Evolutionary conservation across 2,329 filamentous ascomycete genomes (phyloP).

Genomic region (Aureobasidium sp.): DNA sequence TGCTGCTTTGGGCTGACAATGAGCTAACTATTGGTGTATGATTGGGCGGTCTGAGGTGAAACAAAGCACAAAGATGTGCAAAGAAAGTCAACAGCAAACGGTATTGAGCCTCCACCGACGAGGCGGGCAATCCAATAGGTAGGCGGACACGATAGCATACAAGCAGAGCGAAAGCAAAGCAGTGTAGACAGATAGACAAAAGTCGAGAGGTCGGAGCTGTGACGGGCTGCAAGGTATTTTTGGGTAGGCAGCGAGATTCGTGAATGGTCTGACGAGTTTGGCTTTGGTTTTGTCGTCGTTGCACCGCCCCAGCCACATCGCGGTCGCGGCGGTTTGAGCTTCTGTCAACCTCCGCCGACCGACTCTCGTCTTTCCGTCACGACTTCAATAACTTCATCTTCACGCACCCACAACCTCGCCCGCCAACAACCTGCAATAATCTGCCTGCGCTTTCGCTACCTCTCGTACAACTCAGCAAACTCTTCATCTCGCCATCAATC

Average conservation of each 20-base stretch:
- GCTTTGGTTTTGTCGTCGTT: not conserved
- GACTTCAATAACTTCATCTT: not conserved
- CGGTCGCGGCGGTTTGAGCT: slow-evolving; percentile 5
- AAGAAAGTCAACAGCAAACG: not conserved
- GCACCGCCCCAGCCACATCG: slow-evolving; percentile 7
- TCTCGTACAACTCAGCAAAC: not conserved
- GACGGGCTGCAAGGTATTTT: not conserved
- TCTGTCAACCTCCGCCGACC: slow-evolving; percentile 4
- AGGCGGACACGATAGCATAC: not conserved
- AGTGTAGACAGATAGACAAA: not conserved
- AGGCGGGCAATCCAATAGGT: not conserved
- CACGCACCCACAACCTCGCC: not conserved
- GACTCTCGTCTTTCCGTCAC: not conserved
- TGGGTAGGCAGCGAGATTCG: slow-evolving; percentile 1
- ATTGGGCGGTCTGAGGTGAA: not conserved
- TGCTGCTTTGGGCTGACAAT: not conserved
- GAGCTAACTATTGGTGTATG: not conserved
- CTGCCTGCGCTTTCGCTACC: slow-evolving; percentile 2
- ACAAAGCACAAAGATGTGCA: not conserved
- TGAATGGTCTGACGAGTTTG: not conserved
- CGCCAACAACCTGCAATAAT: not conserved
- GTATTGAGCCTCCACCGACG: not conserved
- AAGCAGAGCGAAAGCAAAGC: not conserved
- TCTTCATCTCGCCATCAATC: not conserved
- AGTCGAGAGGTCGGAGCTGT: not conserved